phyloP scores from a whole-genome alignment of 768 basidiomycete genomes.

The Macrolepiota dolichaula region DNA sequence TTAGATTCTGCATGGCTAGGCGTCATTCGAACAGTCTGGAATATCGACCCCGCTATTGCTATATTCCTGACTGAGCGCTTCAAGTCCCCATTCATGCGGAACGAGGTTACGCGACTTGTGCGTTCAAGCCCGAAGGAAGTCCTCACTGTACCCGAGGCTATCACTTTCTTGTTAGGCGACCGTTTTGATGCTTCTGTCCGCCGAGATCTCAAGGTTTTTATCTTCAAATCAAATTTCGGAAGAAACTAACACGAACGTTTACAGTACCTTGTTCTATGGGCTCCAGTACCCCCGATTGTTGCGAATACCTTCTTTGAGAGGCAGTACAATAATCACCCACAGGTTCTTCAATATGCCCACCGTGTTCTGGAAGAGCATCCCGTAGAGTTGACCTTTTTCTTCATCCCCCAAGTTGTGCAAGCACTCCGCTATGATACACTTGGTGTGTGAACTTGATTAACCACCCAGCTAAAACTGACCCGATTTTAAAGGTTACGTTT shows the following conservation, averaged over 20 bases:
- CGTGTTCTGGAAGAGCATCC: conserved; percentile 93
- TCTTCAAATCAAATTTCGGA: background rate
- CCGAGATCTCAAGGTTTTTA: conserved; percentile 70
- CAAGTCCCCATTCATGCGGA: conserved; percentile 58
- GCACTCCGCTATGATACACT: conserved; percentile 87
- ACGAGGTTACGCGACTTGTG: conserved; percentile 76
- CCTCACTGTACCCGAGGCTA: conserved; percentile 75
- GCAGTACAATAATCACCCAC: conserved; percentile 77
- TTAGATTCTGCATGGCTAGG: conserved; percentile 66
- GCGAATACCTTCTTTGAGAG: conserved; percentile 85
- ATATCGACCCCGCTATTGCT: conserved; percentile 76
- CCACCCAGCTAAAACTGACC: background rate
- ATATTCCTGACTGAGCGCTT: conserved; percentile 87
- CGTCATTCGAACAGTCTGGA: conserved; percentile 77
- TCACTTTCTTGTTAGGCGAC: conserved; percentile 78
- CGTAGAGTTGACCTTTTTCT: conserved; percentile 95
- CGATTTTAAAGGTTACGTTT: conserved; percentile 79
- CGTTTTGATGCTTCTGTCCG: conserved; percentile 50
- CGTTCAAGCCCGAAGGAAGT: conserved; percentile 68
- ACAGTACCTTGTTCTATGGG: conserved; percentile 89
- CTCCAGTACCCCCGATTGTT: conserved; percentile 78
- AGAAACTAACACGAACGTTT: background rate
- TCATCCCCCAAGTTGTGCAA: conserved; percentile 97
- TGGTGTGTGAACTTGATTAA: conserved; percentile 43
- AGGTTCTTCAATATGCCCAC: conserved; percentile 93